Evolutionary conservation across 108 stramenopile genomes (phyloP).

Genomic region (Hondaea fermentalgiana): DNA sequence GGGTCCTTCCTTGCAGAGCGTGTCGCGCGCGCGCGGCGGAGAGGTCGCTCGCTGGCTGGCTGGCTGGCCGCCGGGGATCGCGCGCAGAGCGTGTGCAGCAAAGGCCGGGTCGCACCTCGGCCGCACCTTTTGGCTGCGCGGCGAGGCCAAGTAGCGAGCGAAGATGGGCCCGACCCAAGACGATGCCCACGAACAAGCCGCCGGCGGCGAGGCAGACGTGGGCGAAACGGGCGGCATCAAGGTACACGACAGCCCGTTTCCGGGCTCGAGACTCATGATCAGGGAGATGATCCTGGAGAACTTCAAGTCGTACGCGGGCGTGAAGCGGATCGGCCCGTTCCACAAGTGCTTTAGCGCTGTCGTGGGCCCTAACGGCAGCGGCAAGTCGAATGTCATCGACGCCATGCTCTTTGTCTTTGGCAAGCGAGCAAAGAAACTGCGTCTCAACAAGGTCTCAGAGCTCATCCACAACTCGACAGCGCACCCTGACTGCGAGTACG

Average conservation of each 20-base stretch:
- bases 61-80: too few species aligned
- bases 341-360: constrained; percentile 83
- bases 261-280: constrained; percentile 21
- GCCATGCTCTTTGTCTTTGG: constrained; percentile 99
- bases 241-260: constrained; percentile 16
- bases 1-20: too few species aligned
- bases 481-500: constrained; percentile 62
- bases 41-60: too few species aligned
- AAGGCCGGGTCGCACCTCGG: too few species aligned
- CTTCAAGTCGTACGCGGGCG: constrained; percentile 94
- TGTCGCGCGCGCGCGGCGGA: too few species aligned
- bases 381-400: constrained; percentile 97
- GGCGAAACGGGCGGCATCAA: background rate
- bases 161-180: too few species aligned
- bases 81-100: too few species aligned
- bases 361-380: constrained; percentile 88
- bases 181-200: too few species aligned
- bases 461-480: constrained; percentile 77
- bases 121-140: too few species aligned
- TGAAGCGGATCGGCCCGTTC: constrained; percentile 58
- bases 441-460: constrained; percentile 88
- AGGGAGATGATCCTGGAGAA: constrained; percentile 69
- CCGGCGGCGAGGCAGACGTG: too few species aligned
- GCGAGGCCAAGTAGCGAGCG: too few species aligned
- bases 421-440: constrained; percentile 91